Base-by-base conservation (phyloP, 2,329 filamentous ascomycete genomes). In the Colletotrichum liriopes region DNA sequence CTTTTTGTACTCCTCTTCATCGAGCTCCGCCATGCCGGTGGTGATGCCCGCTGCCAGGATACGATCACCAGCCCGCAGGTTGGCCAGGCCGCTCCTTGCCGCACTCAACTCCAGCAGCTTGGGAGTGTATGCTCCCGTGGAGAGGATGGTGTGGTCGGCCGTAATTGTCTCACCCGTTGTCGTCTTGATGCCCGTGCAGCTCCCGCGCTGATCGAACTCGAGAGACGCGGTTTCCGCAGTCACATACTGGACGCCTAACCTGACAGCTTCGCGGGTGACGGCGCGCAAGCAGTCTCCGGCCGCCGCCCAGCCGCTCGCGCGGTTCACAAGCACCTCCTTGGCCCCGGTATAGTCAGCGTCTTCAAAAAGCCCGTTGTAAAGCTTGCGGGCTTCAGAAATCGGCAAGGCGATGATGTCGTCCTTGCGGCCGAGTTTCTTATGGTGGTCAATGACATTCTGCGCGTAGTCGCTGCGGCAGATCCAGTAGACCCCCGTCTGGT, bases 231-330 rank as follows among this genome's bases (percentile, higher is more conserved):
- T 85, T 66, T 91, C 87, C 20, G 85, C 88, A 0, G 82, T 83
- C 12, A 90, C 83, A 68, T 92, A 92, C 77, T 86, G 86, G 73
- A 92, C 90, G 1, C 91, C 90, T 8, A 89, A 78, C 58, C 86
- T 83, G 6, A 92, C 75, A 20, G 84, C 84, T 68, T 83, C 82
- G 43, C 85, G 84, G 1, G 89, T 91, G 11, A 91, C 84, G 1
- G 86, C 87, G 62, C 83, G 79, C 71, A 92, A 77, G 39, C 86
- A 85, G 74, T 91, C 88, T 3, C 88, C 88, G 2, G 91, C 90
- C n/a, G 88, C 89, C 8, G 86, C 90, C 89, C 89, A 92, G 1
- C 90, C 90, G 78, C 89, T 90, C 37, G 86, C 87, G 76, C 84
- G 87, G 82, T 92, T 92, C 55, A 92, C 81, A 18, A 91, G 82